Conservation (phyloP, 1,284 basidiomycete species). For the Puccinia coronata region DNA sequence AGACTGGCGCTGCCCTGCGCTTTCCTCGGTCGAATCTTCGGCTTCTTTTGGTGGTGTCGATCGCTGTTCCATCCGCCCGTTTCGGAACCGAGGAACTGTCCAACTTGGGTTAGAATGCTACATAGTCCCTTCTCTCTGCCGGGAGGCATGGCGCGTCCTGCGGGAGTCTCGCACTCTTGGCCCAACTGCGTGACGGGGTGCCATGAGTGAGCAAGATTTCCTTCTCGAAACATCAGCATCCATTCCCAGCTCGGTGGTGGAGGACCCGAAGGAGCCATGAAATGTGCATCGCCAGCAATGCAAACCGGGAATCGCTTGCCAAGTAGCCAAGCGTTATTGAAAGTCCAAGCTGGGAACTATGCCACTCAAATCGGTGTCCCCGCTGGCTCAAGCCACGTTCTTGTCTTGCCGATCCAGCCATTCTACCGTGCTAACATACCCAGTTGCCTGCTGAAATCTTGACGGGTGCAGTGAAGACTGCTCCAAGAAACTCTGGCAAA, state of each 20-base stretch:
- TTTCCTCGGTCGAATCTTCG: background rate
- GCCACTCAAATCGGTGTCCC: background rate
- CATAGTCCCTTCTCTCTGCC: no score
- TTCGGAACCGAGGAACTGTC: background rate
- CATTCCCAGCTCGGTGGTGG: background rate
- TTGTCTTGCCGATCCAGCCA: background rate
- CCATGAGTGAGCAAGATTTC: no score
- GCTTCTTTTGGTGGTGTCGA: background rate
- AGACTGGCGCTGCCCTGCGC: background rate
- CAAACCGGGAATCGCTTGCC: background rate
- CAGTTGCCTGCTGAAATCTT: background rate
- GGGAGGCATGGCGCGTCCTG: no score
- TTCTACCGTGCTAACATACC: no score
- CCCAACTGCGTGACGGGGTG: no score
- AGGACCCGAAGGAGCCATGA: background rate
- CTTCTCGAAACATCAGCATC: background rate
- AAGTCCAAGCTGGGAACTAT: background rate
- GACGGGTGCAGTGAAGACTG: background rate
- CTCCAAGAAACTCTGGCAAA: background rate
- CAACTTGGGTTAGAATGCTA: no score
- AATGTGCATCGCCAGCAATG: background rate
- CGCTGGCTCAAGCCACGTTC: background rate
- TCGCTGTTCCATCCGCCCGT: background rate
- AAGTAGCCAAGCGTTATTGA: constrained; percentile 14
- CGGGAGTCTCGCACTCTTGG: no score